phyloP scores from a whole-genome alignment of 2,329 filamentous ascomycete genomes.

The Fusarium burgessii region DNA sequence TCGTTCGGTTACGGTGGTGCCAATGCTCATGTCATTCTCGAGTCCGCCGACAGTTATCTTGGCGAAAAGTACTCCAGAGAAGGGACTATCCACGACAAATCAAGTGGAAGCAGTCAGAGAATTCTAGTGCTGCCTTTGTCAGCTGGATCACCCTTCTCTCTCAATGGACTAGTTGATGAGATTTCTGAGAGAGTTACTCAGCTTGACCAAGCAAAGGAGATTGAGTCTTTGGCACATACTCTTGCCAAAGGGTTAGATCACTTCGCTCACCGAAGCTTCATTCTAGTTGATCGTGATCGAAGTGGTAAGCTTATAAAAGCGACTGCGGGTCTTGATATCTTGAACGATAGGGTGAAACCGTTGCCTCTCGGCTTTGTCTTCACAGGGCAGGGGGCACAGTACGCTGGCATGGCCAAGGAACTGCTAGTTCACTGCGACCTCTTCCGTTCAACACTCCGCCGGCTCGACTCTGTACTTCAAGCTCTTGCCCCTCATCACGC shows the following conservation, averaged over 20 bases:
- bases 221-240: not conserved
- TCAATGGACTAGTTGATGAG: not conserved
- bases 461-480: not conserved
- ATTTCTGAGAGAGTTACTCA: not conserved
- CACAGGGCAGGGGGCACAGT: not conserved
- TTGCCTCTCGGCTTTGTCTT: not conserved
- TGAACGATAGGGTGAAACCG: not conserved
- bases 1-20: not conserved
- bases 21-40: not conserved
- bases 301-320: too few species aligned
- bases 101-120: accelerated
- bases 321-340: too few species aligned
- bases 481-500: not conserved
- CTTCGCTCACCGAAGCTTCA: not conserved
- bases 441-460: not conserved
- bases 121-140: not conserved
- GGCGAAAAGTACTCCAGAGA: accelerated
- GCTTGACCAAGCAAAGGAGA: not conserved
- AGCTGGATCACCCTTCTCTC: not conserved
- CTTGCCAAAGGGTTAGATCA: not conserved
- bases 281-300: not conserved
- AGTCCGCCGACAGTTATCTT: not conserved
- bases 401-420: not conserved
- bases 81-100: accelerated
- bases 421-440: accelerated